These are phyloP conservation scores for Escovopsis weberi DNA, from an alignment of 2,329 filamentous ascomycete genomes.

Conservation along the genomic window DNA sequence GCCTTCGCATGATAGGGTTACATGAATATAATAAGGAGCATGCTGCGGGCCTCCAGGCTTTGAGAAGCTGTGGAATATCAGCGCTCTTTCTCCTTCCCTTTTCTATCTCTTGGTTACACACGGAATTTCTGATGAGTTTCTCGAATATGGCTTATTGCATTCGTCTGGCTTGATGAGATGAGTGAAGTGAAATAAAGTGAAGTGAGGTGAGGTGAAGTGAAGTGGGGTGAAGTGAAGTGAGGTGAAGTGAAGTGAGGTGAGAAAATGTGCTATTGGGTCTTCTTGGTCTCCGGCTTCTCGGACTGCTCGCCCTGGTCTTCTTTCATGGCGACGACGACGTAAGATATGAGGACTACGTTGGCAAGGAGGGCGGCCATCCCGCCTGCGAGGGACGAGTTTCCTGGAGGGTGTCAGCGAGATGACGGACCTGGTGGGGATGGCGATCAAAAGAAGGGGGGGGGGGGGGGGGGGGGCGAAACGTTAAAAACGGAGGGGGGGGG, in stretches of 20 bases:
- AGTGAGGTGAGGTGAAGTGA: neutral
- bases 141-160: no score
- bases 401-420: conserved; percentile 27
- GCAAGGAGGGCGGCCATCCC: conserved; percentile 76
- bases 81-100: neutral
- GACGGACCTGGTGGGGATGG: no score
- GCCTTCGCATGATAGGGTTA: neutral
- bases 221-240: no score
- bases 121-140: no score
- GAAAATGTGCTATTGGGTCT: conserved; percentile 24
- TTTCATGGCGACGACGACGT: conserved; percentile 79
- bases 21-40: neutral
- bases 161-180: neutral
- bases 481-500: no score
- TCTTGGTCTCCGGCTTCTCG: conserved; percentile 31
- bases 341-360: conserved; percentile 81
- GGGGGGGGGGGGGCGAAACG: conserved; percentile 1
- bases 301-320: conserved; percentile 53
- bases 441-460: neutral
- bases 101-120: no score
- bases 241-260: neutral
- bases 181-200: neutral
- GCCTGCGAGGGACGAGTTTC: conserved; percentile 78
- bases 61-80: neutral
- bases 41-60: neutral